These are phyloP conservation scores for Pelargonium citronellum DNA, from an alignment of 441 rosid species.

Conservation along the genomic window DNA sequence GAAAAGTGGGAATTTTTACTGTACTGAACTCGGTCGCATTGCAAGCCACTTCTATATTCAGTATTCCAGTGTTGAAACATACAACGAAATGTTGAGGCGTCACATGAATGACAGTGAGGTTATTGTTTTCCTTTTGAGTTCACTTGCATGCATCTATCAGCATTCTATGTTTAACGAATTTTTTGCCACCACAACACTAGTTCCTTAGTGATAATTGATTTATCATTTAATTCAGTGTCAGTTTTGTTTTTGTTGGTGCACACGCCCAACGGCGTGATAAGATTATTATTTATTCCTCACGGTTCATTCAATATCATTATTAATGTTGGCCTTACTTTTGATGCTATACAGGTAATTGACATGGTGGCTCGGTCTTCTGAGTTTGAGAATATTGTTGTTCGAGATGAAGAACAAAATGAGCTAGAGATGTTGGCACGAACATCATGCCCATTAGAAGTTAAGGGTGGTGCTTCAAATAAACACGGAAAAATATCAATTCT, in stretches of 20 bases:
- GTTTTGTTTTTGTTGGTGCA: not conserved
- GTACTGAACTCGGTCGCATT: constrained; percentile 99
- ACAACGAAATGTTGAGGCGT: constrained; percentile 88
- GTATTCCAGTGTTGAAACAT: constrained; percentile 97
- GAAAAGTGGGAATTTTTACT: constrained; percentile 97
- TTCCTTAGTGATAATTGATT: not conserved
- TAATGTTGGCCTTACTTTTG: constrained; percentile 17
- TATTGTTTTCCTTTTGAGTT: constrained; percentile 16
- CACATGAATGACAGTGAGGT: constrained; percentile 99
- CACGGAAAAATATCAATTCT: constrained; percentile 97
- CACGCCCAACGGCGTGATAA: constrained; percentile 1
- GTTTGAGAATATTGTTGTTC: constrained; percentile 93
- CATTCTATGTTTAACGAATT: constrained; percentile 14
- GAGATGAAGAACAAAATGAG: constrained; percentile 98
- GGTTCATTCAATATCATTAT: constrained; percentile 8
- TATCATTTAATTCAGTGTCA: not conserved
- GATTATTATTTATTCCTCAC: not conserved
- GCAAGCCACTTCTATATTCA: constrained; percentile 99
- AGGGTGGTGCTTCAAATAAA: constrained; percentile 94
- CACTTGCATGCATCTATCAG: constrained; percentile 16
- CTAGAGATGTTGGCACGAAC: constrained; percentile 74
- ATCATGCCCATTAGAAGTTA: constrained; percentile 85
- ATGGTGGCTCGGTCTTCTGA: constrained; percentile 99
- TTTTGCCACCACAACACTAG: constrained; percentile 12
- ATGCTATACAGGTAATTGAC: constrained; percentile 61